Base-by-base conservation (phyloP, 2,329 filamentous ascomycete genomes). In the Clarireedia hainanense region DNA sequence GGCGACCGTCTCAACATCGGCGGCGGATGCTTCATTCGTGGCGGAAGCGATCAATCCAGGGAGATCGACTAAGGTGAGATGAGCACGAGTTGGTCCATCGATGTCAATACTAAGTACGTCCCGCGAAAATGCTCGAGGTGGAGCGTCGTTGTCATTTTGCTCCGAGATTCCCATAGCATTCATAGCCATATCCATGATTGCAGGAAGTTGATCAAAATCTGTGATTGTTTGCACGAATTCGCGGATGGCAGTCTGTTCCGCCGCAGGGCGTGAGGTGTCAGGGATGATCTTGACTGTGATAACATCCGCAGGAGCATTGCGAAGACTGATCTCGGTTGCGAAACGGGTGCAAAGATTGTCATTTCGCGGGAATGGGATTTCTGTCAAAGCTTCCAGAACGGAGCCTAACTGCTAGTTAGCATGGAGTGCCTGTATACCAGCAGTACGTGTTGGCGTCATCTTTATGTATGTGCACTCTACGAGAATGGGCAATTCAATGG, bases 361-460 rank as follows among this genome's bases (percentile, higher is more conserved):
- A 58, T 80, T 79, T 55, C 78, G 73, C 0, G 81, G 83, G 47
- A 86, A 85, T 0, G 77, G 76, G 9, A 83, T 80, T 24, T 80
- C 80, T 0, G 80, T 83, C 39, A 86, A 73, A n/a, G 81, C 80
- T 63, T 84, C 81, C 2, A 85, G 74, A 1, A 83, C 79, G 4
- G 81, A 84, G 61, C 78, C 51, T 54, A 20, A 17, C 14, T 9
- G 20, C 7, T 6, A 30, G 6, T 54, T 12, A 30, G 42, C 24
- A 2, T 20, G 23, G 3, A 0, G 1, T 23, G 23, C 14, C 24
- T n/a, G 9, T 12, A 23, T n/a, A 15, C 27, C 24, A 47, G n/a
- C 14, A 14, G 1, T 4, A 47, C 9, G 4, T 14, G 15, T 47
- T 6, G 24, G 23, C 4, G 6, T 4, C 23, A 17, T 15, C 12